Conservation (phyloP, 441 rosid species). For the Adansonia grandidieri region DNA sequence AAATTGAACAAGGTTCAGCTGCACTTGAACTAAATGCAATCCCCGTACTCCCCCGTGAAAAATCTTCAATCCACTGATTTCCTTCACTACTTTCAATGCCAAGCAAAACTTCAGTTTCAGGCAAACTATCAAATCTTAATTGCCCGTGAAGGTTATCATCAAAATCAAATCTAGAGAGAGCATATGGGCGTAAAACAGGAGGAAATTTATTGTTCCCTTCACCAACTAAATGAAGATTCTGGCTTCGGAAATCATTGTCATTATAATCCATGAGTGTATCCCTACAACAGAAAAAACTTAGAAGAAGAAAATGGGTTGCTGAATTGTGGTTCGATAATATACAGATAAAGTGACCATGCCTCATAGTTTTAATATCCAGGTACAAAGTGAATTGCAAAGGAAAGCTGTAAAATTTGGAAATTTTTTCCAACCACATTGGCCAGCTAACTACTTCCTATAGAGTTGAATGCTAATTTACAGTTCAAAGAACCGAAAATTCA, state of each 20-base stretch:
- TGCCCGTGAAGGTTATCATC: constrained; percentile 80
- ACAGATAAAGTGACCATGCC: constrained; percentile 16
- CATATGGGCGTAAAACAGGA: constrained; percentile 74
- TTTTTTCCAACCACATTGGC: constrained; percentile 11
- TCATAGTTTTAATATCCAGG: constrained; percentile 18
- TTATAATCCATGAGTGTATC: constrained; percentile 96
- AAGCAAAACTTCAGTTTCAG: constrained; percentile 87
- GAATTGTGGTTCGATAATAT: constrained; percentile 16
- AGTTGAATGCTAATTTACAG: background rate
- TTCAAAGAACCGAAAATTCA: constrained; percentile 17
- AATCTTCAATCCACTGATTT: constrained; percentile 97
- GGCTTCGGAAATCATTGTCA: constrained; percentile 96
- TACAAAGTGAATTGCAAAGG: background rate
- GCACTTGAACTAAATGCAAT: constrained; percentile 84
- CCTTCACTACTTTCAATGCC: constrained; percentile 89
- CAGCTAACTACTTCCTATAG: background rate
- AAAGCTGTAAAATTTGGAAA: background rate
- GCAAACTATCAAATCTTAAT: constrained; percentile 89
- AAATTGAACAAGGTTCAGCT: constrained; percentile 80
- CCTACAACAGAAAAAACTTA: constrained; percentile 48
- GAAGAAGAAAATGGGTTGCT: constrained; percentile 2
- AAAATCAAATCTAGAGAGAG: constrained; percentile 94
- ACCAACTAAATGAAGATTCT: constrained; percentile 89
- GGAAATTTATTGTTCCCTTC: constrained; percentile 83
- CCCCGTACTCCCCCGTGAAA: constrained; percentile 72